Conservation (phyloP, 345 rosid genomes). For the Kernera saxatilis region DNA sequence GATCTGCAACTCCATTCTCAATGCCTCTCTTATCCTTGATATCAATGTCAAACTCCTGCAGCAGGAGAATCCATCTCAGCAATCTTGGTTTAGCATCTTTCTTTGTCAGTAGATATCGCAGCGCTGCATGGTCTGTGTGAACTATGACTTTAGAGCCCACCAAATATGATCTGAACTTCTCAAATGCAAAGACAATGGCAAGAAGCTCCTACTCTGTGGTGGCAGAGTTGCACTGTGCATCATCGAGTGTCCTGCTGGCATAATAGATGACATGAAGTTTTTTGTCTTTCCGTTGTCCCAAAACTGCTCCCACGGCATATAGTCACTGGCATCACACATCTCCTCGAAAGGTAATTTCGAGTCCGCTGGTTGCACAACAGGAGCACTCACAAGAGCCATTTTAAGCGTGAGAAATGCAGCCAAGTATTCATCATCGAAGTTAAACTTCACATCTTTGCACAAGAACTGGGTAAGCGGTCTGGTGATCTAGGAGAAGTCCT, state of each 20-base stretch:
- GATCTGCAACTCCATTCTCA: neutral
- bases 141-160: neutral
- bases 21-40: neutral
- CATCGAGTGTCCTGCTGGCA: neutral
- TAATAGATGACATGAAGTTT: neutral
- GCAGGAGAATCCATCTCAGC: neutral
- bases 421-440: too few relatives aligned
- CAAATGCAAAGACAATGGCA: neutral
- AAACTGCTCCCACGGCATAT: neutral
- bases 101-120: neutral
- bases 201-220: neutral
- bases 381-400: neutral
- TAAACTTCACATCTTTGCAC: too few relatives aligned
- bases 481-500: too few relatives aligned
- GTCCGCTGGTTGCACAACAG: neutral
- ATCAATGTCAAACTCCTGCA: neutral
- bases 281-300: neutral
- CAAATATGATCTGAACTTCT: neutral
- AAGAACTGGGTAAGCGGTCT: too few relatives aligned
- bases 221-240: neutral
- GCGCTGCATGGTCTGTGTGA: neutral
- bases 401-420: too few relatives aligned
- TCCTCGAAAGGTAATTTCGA: neutral
- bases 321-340: neutral
- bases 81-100: neutral